Percentiles rank a stretch among this genome's conserved stretches.
phyloP scores from a whole-genome alignment of 1,284 basidiomycete genomes.

The Afroboletus lepidellus region DNA sequence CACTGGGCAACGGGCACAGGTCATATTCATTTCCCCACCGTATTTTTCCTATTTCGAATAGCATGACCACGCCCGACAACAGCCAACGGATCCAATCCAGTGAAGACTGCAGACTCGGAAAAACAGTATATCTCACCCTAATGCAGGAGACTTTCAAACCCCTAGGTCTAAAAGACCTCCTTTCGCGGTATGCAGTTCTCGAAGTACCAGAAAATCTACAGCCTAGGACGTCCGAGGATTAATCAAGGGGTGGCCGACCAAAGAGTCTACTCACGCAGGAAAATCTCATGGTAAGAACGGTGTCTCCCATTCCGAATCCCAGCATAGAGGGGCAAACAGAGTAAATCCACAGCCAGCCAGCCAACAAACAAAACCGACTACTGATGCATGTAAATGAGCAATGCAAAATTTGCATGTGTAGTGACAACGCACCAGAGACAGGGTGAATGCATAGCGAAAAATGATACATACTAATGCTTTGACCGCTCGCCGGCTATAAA shows the following conservation, averaged over 20 bases:
- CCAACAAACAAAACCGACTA: slow-evolving; percentile 52
- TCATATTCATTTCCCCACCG: too few species aligned
- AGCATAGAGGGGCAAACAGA: slow-evolving; percentile 58
- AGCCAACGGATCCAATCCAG: too few species aligned
- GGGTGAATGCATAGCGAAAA: slow-evolving; percentile 51
- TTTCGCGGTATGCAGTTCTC: slow-evolving; percentile 31
- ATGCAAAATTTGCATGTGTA: too few species aligned
- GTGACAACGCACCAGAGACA: slow-evolving; percentile 50
- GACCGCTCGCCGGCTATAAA: slow-evolving; percentile 39
- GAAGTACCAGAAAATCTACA: slow-evolving; percentile 26
- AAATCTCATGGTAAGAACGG: slow-evolving; percentile 61
- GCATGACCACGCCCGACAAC: too few species aligned
- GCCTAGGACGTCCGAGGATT: slow-evolving; percentile 5
- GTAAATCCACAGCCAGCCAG: slow-evolving; percentile 67
- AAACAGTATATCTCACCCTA: too few species aligned
- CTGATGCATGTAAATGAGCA: slow-evolving; percentile 4
- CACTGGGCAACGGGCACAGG: too few species aligned
- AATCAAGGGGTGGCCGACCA: neutral
- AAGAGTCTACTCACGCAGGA: slow-evolving; percentile 50
- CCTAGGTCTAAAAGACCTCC: too few species aligned
- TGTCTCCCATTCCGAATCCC: slow-evolving; percentile 65
- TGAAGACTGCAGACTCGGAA: too few species aligned
- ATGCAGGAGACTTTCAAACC: too few species aligned
- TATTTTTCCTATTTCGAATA: too few species aligned
- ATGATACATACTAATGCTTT: slow-evolving; percentile 42